Conservation (phyloP, 2,329 filamentous ascomycete species). For the Sporothrix dimorphospora region DNA sequence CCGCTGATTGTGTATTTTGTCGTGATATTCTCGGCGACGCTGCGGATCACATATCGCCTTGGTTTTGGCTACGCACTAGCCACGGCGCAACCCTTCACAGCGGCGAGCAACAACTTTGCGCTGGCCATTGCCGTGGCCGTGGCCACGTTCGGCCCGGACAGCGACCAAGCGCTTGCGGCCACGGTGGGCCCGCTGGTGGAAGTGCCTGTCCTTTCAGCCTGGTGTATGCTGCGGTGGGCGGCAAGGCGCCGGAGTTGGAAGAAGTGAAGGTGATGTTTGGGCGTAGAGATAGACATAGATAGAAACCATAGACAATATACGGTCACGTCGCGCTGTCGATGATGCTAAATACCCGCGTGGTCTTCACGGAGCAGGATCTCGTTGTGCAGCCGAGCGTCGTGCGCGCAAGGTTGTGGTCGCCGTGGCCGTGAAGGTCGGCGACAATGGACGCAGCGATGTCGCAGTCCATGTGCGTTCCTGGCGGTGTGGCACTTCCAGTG, state of each 20-base stretch:
- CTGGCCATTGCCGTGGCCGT: conserved; percentile 87
- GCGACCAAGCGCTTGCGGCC: conserved; percentile 77
- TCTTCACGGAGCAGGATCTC: not conserved
- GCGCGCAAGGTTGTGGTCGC: not conserved
- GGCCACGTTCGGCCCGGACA: conserved; percentile 75
- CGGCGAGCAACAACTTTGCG: conserved; percentile 92
- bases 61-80: conserved; percentile 74
- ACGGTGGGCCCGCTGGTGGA: conserved; percentile 87
- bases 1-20: conserved; percentile 82
- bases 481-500: not conserved
- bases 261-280: not conserved
- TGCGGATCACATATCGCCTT: conserved; percentile 63
- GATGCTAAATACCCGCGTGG: not conserved
- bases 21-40: conserved; percentile 71
- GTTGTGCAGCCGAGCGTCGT: not conserved
- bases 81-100: conserved; percentile 82
- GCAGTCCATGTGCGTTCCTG: not conserved
- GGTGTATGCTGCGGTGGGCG: conserved; percentile 72
- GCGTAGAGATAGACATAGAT: not conserved
- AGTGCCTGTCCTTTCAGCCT: conserved; percentile 78
- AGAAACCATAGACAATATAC: not conserved
- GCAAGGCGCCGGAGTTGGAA: conserved; percentile 59
- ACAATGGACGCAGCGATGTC: not conserved
- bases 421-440: not conserved
- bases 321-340: not conserved